A percentile compares a stretch with the other conserved stretches of the same genome.
Conservation (phyloP, 139 green algal species). For the Zygnema circumcarinatum region DNA sequence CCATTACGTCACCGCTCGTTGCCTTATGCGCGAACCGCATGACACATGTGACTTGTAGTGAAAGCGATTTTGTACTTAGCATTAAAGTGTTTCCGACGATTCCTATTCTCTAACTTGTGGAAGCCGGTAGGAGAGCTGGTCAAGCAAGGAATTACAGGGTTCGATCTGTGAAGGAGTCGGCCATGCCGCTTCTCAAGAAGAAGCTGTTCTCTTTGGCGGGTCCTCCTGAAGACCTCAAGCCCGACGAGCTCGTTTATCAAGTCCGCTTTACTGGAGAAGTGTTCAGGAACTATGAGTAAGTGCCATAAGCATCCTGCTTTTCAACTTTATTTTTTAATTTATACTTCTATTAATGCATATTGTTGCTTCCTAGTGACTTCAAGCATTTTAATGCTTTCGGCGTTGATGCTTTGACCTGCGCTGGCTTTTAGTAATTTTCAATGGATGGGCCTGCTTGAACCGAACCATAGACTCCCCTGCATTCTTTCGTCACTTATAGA, state of each 20-base stretch:
- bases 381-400: background rate
- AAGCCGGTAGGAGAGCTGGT: background rate
- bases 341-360: background rate
- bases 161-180: background rate
- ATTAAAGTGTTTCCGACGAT: background rate
- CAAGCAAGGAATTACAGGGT: background rate
- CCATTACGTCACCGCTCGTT: background rate
- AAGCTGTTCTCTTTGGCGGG: conserved; percentile 36
- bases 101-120: background rate
- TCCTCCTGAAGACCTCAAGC: background rate
- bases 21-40: background rate
- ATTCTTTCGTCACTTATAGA: no score
- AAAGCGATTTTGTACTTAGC: background rate
- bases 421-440: no score
- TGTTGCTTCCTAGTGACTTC: background rate
- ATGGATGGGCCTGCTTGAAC: no score
- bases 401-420: no score
- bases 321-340: background rate
- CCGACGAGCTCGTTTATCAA: conserved; percentile 64
- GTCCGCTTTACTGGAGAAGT: conserved; percentile 74
- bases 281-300: conserved; percentile 70
- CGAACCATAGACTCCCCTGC: no score
- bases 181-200: conserved; percentile 60
- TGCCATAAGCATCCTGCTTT: no score
- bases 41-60: background rate